Conservation (phyloP, 2,329 filamentous ascomycete species). For the Talaromyces marneffei region DNA sequence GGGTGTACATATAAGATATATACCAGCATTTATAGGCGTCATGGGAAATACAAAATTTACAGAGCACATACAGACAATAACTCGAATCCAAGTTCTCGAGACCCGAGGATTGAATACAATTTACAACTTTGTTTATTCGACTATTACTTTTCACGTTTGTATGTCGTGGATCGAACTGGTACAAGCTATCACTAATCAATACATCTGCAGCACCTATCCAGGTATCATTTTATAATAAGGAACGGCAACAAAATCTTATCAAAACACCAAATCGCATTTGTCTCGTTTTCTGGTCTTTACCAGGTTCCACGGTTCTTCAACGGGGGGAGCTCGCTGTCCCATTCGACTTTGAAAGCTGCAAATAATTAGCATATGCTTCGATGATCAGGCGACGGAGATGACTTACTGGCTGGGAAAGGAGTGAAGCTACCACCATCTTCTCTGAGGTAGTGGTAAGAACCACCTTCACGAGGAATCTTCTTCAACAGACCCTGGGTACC, state of each 20-base stretch:
- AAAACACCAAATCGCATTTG: neutral
- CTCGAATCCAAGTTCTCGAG: neutral
- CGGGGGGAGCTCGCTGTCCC: constrained; percentile 27
- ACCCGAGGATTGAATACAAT: neutral
- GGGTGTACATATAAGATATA: neutral
- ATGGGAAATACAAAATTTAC: neutral
- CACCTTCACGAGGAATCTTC: constrained; percentile 53
- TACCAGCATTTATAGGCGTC: neutral
- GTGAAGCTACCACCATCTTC: constrained; percentile 58
- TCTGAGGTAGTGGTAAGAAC: constrained; percentile 57
- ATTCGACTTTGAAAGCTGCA: constrained; percentile 42
- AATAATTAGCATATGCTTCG: constrained; percentile 17
- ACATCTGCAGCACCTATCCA: neutral
- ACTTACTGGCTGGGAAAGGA: constrained; percentile 45
- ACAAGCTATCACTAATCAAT: neutral
- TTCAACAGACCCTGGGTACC: constrained; percentile 64
- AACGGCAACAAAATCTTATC: neutral
- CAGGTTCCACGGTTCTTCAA: neutral
- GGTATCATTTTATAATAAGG: neutral
- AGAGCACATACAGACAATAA: neutral
- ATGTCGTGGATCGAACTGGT: neutral
- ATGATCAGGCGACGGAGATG: neutral
- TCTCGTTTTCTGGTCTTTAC: neutral
- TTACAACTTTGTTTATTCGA: neutral
- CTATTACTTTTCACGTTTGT: neutral